A percentile compares a stretch with the other conserved stretches of the same genome.
Conservation (phyloP, 768 basidiomycete genomes). For the Leccinellum rugosiceps region DNA sequence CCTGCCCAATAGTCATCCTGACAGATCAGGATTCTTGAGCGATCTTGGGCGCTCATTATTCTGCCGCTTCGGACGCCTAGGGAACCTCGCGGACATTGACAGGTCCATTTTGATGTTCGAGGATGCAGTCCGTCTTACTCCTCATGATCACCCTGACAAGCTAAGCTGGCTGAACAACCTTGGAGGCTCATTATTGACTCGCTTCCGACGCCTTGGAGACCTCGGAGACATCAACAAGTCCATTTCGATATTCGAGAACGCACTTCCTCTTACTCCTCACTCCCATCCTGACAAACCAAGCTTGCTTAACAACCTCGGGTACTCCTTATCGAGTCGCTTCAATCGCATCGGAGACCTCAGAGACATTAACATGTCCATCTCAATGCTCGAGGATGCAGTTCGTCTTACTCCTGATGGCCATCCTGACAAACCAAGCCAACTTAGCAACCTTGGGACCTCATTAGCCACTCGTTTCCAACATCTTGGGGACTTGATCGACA, state of each 20-base stretch:
- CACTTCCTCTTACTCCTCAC: no score
- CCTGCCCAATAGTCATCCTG: neutral
- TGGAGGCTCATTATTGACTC: neutral
- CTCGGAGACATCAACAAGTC: neutral
- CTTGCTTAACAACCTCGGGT: neutral
- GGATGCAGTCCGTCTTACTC: no score
- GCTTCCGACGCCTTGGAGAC: neutral
- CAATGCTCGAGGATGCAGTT: neutral
- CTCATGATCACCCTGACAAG: neutral
- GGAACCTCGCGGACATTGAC: neutral
- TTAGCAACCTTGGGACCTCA: neutral
- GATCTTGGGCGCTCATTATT: neutral
- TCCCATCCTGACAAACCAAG: neutral
- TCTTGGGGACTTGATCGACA: neutral
- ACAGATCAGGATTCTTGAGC: neutral
- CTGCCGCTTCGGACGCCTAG: neutral
- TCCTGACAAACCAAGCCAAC: neutral
- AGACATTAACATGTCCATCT: neutral
- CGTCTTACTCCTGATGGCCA: neutral
- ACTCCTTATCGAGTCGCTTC: neutral
- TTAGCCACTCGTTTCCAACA: neutral
- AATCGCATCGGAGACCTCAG: neutral
- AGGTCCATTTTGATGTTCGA: neutral
- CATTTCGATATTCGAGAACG: neutral
- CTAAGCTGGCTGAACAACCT: neutral